Conservation (phyloP, 306 rosid genomes). For the Abrus precatorius region DNA sequence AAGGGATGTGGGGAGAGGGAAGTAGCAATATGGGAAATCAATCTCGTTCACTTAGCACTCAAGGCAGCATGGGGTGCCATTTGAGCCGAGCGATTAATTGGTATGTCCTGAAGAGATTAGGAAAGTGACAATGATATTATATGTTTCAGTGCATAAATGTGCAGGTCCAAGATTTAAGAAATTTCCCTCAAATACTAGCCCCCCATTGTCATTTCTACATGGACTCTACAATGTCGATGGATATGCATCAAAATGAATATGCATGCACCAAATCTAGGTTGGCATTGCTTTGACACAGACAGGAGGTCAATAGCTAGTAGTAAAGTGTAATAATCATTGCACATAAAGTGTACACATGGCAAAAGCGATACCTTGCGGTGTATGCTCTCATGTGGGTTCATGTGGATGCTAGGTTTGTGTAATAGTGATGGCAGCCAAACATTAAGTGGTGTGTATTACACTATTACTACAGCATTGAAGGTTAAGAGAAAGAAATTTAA, state of each 20-base stretch:
- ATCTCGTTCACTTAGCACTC: background rate
- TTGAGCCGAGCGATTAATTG: background rate
- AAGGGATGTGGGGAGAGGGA: background rate
- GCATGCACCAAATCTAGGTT: constrained; percentile 51
- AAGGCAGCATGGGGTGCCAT: constrained; percentile 4
- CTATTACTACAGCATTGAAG: constrained; percentile 29
- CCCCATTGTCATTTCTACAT: constrained; percentile 33
- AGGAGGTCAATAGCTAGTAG: constrained; percentile 43
- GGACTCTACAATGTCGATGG: constrained; percentile 31
- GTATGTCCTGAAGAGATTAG: constrained; percentile 2
- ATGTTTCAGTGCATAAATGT: constrained; percentile 29
- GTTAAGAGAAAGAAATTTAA: background rate
- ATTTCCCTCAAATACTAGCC: background rate
- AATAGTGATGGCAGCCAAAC: constrained; percentile 40
- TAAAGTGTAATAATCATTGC: constrained; percentile 48
- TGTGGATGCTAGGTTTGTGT: constrained; percentile 44
- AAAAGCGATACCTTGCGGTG: constrained; percentile 49
- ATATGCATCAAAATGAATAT: constrained; percentile 28
- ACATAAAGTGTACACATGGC: constrained; percentile 52
- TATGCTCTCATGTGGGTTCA: constrained; percentile 57
- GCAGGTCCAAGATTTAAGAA: constrained; percentile 25
- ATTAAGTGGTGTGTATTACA: constrained; percentile 25
- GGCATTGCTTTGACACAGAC: constrained; percentile 51
- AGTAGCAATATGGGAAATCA: background rate
- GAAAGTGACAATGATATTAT: constrained; percentile 37